phyloP scores from a whole-genome alignment of 1,139 yeast genomes.

The Nakaseomyces kungkrabaensis region DNA sequence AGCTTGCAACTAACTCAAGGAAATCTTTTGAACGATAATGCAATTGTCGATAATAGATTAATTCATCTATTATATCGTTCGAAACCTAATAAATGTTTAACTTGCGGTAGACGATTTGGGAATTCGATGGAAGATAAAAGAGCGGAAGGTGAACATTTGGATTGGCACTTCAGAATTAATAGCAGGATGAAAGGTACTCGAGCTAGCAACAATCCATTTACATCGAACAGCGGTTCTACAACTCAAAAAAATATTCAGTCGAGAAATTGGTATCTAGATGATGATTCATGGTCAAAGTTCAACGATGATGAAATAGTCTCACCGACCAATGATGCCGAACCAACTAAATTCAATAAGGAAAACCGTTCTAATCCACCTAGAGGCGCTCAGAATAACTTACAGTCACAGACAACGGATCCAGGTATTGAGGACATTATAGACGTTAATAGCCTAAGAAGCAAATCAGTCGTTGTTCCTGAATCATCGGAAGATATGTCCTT shows the following conservation, averaged over 20 bases:
- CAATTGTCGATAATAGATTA: slow-evolving; percentile 20
- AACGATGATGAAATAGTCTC: slow-evolving; percentile 51
- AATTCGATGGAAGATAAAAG: slow-evolving; percentile 49
- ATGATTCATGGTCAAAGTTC: slow-evolving; percentile 64
- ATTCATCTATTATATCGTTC: slow-evolving; percentile 27
- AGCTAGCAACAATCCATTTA: slow-evolving; percentile 24
- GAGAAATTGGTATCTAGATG: slow-evolving; percentile 75
- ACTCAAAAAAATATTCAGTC: slow-evolving; percentile 40
- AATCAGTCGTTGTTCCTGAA: slow-evolving; percentile 60
- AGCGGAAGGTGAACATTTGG: slow-evolving; percentile 58
- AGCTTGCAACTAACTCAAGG: slow-evolving; percentile 24
- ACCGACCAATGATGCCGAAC: slow-evolving; percentile 13
- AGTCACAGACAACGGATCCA: background rate
- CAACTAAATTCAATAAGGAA: background rate
- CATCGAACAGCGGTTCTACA: slow-evolving; percentile 11
- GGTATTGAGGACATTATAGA: slow-evolving; percentile 10
- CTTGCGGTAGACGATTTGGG: slow-evolving; percentile 81
- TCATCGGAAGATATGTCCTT: slow-evolving; percentile 57
- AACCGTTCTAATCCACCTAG: background rate
- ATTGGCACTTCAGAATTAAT: slow-evolving; percentile 94
- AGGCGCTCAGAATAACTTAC: slow-evolving; percentile 7
- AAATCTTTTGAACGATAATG: slow-evolving; percentile 18
- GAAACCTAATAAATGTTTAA: slow-evolving; percentile 73
- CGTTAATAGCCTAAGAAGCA: slow-evolving; percentile 5
- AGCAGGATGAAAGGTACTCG: slow-evolving; percentile 51